Percentiles rank a stretch among this genome's conserved stretches.
Conservation (phyloP, 345 rosid genomes). For the Eucalyptus cloeziana region DNA sequence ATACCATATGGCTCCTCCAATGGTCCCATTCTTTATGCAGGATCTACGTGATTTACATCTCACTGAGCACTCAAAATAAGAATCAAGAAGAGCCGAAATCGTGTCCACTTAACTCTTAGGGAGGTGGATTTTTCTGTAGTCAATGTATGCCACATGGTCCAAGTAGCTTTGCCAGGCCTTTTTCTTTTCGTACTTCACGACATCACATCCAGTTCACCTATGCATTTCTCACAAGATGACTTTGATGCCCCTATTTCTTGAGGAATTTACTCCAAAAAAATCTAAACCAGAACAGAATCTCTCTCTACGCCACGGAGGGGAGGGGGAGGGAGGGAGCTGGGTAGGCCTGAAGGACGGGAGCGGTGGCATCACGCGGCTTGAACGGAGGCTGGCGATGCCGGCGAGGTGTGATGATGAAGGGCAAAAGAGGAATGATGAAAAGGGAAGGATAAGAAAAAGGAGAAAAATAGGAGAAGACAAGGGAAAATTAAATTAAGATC, state of each 20-base stretch:
- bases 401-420: too few relatives aligned
- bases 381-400: too few relatives aligned
- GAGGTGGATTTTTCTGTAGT: background rate
- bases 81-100: background rate
- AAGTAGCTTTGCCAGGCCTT: background rate
- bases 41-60: background rate
- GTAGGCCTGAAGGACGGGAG: too few relatives aligned
- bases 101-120: background rate
- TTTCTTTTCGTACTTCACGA: background rate
- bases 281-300: background rate
- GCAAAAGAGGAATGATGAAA: too few relatives aligned
- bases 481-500: too few relatives aligned
- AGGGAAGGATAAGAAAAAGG: too few relatives aligned
- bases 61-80: background rate
- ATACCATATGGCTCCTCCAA: background rate
- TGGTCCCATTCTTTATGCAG: background rate
- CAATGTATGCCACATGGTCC: background rate
- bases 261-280: background rate
- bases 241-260: background rate
- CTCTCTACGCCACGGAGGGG: background rate
- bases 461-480: too few relatives aligned
- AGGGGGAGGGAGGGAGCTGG: too few relatives aligned
- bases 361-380: too few relatives aligned
- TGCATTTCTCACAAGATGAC: background rate
- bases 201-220: background rate